A percentile compares a stretch with the other conserved stretches of the same genome.
Conservation (phyloP, 1,284 basidiomycete genomes). For the Wolfiporia cocos region DNA sequence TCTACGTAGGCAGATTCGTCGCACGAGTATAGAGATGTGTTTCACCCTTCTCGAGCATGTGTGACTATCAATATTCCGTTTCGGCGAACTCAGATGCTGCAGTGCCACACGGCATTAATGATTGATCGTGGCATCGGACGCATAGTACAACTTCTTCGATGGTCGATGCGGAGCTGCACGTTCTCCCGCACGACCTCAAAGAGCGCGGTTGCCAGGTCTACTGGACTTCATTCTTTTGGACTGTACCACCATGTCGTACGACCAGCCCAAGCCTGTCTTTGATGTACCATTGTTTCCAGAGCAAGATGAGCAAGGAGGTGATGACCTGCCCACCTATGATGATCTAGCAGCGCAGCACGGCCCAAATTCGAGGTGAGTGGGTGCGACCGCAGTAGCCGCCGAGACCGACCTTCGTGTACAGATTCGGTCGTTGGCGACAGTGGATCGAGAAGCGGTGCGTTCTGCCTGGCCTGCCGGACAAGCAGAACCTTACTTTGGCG, state of each 20-base stretch:
- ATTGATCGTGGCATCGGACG: background rate
- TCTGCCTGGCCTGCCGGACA: slow-evolving; percentile 3
- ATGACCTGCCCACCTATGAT: slow-evolving; percentile 70
- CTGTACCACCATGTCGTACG: slow-evolving; percentile 17
- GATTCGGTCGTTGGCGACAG: slow-evolving; percentile 76
- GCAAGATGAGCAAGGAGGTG: slow-evolving; percentile 52
- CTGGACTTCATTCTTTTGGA: background rate
- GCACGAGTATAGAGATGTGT: too few relatives aligned
- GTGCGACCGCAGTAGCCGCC: background rate
- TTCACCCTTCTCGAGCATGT: too few relatives aligned
- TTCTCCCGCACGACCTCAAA: too few relatives aligned
- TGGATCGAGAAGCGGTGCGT: slow-evolving; percentile 81
- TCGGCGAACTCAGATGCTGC: too few relatives aligned
- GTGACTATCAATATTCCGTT: too few relatives aligned
- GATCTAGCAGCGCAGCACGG: slow-evolving; percentile 65
- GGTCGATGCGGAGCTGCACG: too few relatives aligned
- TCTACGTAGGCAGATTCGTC: background rate
- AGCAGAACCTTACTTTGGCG: background rate
- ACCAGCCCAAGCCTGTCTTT: slow-evolving; percentile 10
- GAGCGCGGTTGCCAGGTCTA: slow-evolving; percentile 5
- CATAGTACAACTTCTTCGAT: too few relatives aligned
- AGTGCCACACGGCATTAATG: background rate
- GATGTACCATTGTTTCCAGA: slow-evolving; percentile 32
- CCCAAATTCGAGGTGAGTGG: slow-evolving; percentile 66
- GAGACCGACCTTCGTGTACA: slow-evolving; percentile 20